Evolutionary conservation across 1,284 basidiomycete genomes (phyloP), one percentile per base, ranked within the genome.

Genomic region (Apiotrichum gracile): DNA sequence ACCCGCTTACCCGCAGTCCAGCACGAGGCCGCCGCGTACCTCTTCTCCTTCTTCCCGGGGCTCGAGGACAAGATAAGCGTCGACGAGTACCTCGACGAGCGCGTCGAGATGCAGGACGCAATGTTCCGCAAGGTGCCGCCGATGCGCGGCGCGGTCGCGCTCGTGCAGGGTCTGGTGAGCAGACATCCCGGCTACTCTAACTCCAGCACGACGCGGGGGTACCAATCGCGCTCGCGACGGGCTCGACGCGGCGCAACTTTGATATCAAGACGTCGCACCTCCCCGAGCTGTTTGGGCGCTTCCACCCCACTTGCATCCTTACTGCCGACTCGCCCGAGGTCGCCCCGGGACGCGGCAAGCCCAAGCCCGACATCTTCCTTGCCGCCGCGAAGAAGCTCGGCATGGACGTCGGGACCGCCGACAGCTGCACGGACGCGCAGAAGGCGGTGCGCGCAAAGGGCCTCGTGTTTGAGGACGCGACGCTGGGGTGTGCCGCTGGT

Each of bases 391-490:
- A 64, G 6, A 66, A 66, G 45, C 58, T 76, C 26, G 74, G 72
- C 1, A 61, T 64, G 14, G 65, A 73, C 33, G 74, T 76, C 16
- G 74, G 75, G 1, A 61, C 61, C 1, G 64, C 68, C 0, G 69
- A 73, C 19, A 50, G 55, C 27, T 62, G 60, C 48, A 63, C 61
- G 1, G 59, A 67, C 0, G 65, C 52, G 22, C 70, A 77, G 55
- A 43, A 34, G n/a, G 61, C 49, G 5, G 67, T 67, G 50, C 55
- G 75, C 22, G 55, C 55, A 12, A 63, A 54, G 49, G 74, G 70
- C 6, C 48, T 77, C 21, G 74, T 77, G 12, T 76, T 76, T 49
- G 75, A 77, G 58, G 75, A 77, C 58, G 74, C 73, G 17, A 42
- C 49, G 29, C 52, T 67, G 54, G 75, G 75, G 1, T 67, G 71